A percentile compares a stretch with the other conserved stretches of the same genome.
Conservation (phyloP, 2,329 filamentous ascomycete species). For the Chalara sp. region DNA sequence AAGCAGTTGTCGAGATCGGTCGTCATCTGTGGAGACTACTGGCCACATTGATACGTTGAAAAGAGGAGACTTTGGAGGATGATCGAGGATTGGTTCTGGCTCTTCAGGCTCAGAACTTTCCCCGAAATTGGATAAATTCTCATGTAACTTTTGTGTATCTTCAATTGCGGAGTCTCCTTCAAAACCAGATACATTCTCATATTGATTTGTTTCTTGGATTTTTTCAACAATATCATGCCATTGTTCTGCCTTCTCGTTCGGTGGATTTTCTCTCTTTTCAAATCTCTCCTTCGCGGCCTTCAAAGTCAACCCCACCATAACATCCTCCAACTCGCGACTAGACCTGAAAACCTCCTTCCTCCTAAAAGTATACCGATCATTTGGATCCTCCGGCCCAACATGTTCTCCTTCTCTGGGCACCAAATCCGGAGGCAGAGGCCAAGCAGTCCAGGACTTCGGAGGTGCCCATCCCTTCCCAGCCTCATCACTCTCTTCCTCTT, state of each 20-base stretch:
- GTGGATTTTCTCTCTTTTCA: constrained; percentile 23
- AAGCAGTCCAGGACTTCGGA: constrained; percentile 69
- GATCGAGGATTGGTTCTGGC: background rate
- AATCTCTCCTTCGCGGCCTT: constrained; percentile 63
- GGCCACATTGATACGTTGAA: constrained; percentile 30
- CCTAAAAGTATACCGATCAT: constrained; percentile 46
- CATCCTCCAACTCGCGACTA: constrained; percentile 61
- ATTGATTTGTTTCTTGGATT: background rate
- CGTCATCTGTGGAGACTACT: constrained; percentile 63
- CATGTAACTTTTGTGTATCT: background rate
- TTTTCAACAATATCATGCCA: background rate
- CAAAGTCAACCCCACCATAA: constrained; percentile 59
- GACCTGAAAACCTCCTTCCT: constrained; percentile 38
- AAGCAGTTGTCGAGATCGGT: constrained; percentile 56
- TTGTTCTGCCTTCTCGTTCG: no score
- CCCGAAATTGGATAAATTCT: constrained; percentile 7
- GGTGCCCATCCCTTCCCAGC: constrained; percentile 27
- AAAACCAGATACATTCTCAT: background rate
- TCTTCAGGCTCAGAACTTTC: constrained; percentile 11
- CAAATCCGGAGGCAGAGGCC: constrained; percentile 61
- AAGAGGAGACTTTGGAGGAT: constrained; percentile 1
- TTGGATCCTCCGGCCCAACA: constrained; percentile 37
- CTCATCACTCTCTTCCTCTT: constrained; percentile 26
- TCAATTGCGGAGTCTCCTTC: constrained; percentile 12
- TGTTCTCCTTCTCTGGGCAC: constrained; percentile 54